These are phyloP conservation scores for Hygrophoropsis aurantiaca DNA, from an alignment of 768 basidiomycete species.

Conservation along the genomic window DNA sequence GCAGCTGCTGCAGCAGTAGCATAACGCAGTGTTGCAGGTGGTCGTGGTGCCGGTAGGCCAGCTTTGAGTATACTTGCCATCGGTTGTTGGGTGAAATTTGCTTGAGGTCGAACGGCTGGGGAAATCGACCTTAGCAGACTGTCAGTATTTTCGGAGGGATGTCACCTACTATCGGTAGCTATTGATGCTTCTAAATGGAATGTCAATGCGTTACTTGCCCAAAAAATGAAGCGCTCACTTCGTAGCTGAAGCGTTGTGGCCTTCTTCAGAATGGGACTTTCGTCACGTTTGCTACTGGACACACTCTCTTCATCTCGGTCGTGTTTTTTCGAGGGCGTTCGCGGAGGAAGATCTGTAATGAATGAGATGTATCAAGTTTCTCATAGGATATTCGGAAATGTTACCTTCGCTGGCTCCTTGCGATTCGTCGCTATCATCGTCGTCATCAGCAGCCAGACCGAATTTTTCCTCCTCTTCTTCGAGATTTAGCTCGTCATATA, in stretches of 20 bases:
- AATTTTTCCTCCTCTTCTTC: conserved; percentile 97
- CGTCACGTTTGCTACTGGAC: conserved; percentile 70
- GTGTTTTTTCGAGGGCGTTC: conserved; percentile 70
- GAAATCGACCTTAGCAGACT: conserved; percentile 12
- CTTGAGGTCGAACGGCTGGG: conserved; percentile 65
- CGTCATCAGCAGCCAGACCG: conserved; percentile 70
- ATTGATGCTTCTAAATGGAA: conserved; percentile 59
- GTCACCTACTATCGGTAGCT: conserved; percentile 58
- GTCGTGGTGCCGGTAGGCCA: conserved; percentile 58
- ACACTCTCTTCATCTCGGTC: conserved; percentile 72
- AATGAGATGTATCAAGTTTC: conserved; percentile 9
- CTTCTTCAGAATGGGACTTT: conserved; percentile 82
- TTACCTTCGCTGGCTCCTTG: conserved; percentile 73
- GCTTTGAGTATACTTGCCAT: conserved; percentile 76
- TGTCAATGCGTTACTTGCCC: conserved; percentile 13
- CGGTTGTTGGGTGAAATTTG: conserved; percentile 80
- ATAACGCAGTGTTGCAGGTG: conserved; percentile 62
- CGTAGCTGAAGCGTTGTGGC: conserved; percentile 63
- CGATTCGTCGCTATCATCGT: conserved; percentile 73
- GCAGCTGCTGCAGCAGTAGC: conserved; percentile 81
- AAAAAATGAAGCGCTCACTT: conserved; percentile 51
- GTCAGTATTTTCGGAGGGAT: no score
- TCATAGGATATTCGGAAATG: conserved; percentile 7
- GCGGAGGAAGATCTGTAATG: conserved; percentile 57
- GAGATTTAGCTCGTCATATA: conserved; percentile 96